A percentile compares a stretch with the other conserved stretches of the same genome.
Conservation (phyloP, 2,329 filamentous ascomycete genomes). For the Stachybotrys chlorohalonatus region DNA sequence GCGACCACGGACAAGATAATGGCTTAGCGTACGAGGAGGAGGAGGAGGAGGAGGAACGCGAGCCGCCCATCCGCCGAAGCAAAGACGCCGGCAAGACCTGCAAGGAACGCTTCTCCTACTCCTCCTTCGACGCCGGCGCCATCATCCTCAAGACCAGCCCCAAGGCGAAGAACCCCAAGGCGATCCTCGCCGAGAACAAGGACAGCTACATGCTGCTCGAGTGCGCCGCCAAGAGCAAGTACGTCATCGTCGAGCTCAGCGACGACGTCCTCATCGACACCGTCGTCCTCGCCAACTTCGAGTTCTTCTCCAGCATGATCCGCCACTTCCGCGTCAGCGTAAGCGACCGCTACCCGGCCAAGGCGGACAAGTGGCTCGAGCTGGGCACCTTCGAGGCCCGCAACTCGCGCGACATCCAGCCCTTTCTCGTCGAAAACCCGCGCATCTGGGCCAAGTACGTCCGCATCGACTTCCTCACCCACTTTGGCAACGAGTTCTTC, state of each 20-base stretch:
- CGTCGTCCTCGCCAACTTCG: constrained; percentile 93
- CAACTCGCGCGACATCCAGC: constrained; percentile 88
- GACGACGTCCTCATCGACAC: constrained; percentile 84
- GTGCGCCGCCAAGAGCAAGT: constrained; percentile 81
- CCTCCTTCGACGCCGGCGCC: constrained; percentile 93
- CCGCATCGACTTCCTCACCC: constrained; percentile 80
- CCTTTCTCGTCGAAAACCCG: constrained; percentile 88
- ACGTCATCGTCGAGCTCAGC: constrained; percentile 88
- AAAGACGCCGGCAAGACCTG: constrained; percentile 96
- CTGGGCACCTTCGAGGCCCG: constrained; percentile 83
- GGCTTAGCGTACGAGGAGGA: constrained; percentile 27
- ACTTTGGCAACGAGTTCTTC: constrained; percentile 95
- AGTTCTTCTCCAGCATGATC: constrained; percentile 98
- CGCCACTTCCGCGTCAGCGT: constrained; percentile 85
- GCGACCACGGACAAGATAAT: constrained; percentile 6
- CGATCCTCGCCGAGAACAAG: constrained; percentile 91
- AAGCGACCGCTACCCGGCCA: constrained; percentile 89
- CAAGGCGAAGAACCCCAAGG: constrained; percentile 78
- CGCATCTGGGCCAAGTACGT: constrained; percentile 94
- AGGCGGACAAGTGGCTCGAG: constrained; percentile 83
- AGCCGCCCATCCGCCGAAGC: constrained; percentile 53
- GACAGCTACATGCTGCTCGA: constrained; percentile 97
- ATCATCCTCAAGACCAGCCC: constrained; percentile 85
- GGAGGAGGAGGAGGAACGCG: constrained; percentile 34
- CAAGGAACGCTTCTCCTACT: constrained; percentile 96